These are phyloP conservation scores for Sphagnum magellanicum DNA, from an alignment of 228 moss, liverwort and hornwort genomes.

Conservation along the genomic window DNA sequence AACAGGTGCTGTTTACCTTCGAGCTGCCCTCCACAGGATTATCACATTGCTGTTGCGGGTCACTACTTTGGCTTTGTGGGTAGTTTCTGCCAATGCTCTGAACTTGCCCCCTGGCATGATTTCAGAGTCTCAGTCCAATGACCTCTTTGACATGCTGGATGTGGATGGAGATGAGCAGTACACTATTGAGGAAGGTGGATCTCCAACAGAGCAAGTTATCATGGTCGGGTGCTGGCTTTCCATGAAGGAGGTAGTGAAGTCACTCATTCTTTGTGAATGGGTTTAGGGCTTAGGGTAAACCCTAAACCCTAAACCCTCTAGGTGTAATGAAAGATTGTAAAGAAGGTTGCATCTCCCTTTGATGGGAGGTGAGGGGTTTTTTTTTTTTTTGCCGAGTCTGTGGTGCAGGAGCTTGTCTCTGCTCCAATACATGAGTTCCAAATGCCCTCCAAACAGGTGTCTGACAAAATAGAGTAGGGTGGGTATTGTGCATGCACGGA, in stretches of 20 bases:
- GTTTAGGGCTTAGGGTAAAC: too few relatives aligned
- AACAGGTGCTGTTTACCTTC: conserved; percentile 39
- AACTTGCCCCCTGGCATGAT: conserved; percentile 64
- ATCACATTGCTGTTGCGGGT: conserved; percentile 75
- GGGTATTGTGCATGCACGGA: too few relatives aligned
- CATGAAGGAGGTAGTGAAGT: conserved; percentile 76
- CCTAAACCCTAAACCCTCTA: too few relatives aligned
- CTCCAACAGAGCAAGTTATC: conserved; percentile 93
- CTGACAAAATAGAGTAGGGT: too few relatives aligned
- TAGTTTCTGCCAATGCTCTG: conserved; percentile 89
- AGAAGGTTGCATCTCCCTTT: too few relatives aligned
- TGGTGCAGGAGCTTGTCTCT: too few relatives aligned
- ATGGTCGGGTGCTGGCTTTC: conserved; percentile 99
- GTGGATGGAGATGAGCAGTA: conserved; percentile 38
- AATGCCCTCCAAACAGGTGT: too few relatives aligned
- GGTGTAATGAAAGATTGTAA: too few relatives aligned
- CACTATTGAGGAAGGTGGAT: conserved; percentile 53
- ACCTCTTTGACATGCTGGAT: conserved; percentile 38
- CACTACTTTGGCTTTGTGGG: conserved; percentile 89
- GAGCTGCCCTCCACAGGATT: conserved; percentile 66
- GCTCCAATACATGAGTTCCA: too few relatives aligned
- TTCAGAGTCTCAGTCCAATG: conserved; percentile 30
- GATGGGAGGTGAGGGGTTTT: too few relatives aligned
- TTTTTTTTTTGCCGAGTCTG: too few relatives aligned
- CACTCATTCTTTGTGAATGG: not conserved